Percentiles rank a stretch among this genome's conserved stretches.
phyloP scores from a whole-genome alignment of 73 alveolate genomes.

The Breviolum minutum region DNA sequence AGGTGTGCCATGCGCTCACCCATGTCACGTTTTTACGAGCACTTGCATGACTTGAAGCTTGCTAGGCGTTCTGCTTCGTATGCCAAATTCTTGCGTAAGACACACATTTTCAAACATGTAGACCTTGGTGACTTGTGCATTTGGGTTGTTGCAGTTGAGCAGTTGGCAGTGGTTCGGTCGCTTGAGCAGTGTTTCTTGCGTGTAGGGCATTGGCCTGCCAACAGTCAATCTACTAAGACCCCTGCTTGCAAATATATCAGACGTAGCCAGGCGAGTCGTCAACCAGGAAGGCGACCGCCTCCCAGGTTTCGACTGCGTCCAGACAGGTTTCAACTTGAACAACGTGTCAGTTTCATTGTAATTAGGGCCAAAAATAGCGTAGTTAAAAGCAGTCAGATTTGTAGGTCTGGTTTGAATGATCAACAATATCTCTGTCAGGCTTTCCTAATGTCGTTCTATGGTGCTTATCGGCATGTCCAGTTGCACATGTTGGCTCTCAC shows the following conservation, averaged over 20 bases:
- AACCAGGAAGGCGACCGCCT: not conserved
- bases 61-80: not conserved
- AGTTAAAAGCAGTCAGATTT: too few relatives aligned
- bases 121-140: constrained; percentile 13
- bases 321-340: not conserved
- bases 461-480: constrained; percentile 14
- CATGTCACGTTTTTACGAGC: constrained; percentile 20
- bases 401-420: not conserved
- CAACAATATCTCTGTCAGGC: not conserved
- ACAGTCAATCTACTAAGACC: not conserved
- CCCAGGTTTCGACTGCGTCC: not conserved
- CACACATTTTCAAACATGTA: not conserved
- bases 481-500: not conserved
- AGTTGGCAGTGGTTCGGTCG: not conserved
- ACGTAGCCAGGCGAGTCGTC: constrained; percentile 3
- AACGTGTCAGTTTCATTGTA: not conserved
- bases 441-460: not conserved
- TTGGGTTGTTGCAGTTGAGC: not conserved
- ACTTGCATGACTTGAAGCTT: constrained; percentile 10
- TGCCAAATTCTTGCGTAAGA: not conserved
- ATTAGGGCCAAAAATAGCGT: not conserved
- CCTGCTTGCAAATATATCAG: not conserved
- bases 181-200: constrained; percentile 13
- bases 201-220: constrained; percentile 25
- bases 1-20: not conserved